phyloP scores from a whole-genome alignment of 345 rosid genomes.

The Gossypium bickii region DNA sequence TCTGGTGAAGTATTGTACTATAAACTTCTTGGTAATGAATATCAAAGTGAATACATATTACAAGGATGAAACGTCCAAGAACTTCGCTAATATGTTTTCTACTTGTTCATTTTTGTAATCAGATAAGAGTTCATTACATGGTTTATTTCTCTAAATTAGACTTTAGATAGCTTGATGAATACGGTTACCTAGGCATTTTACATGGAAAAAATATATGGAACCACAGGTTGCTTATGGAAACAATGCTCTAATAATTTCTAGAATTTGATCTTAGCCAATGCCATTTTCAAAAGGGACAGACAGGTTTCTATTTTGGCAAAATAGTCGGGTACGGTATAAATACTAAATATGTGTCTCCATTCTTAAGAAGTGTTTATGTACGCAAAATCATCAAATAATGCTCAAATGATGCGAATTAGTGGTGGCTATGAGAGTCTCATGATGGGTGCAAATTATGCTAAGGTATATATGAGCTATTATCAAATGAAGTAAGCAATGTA shows the following conservation, averaged over 20 bases:
- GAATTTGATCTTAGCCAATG: not conserved
- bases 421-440: not conserved
- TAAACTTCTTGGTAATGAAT: not conserved
- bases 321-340: not conserved
- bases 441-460: constrained; percentile 1
- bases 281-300: not conserved
- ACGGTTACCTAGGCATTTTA: not conserved
- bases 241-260: not conserved
- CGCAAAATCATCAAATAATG: not conserved
- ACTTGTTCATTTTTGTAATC: not conserved
- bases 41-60: not conserved
- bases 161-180: not conserved
- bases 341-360: not conserved
- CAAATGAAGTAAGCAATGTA: not conserved
- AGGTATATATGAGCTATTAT: not conserved
- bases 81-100: not conserved
- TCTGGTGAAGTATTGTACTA: not conserved
- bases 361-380: not conserved
- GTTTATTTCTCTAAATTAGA: not conserved
- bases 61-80: not conserved
- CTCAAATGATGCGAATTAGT: not conserved
- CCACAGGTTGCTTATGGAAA: too few relatives aligned
- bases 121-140: not conserved
- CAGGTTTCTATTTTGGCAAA: not conserved
- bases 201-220: not conserved